Evolutionary conservation across 108 stramenopile species (phyloP), one percentile per base, ranked within the genome.

Genomic region (Nitzschia sp.): DNA sequence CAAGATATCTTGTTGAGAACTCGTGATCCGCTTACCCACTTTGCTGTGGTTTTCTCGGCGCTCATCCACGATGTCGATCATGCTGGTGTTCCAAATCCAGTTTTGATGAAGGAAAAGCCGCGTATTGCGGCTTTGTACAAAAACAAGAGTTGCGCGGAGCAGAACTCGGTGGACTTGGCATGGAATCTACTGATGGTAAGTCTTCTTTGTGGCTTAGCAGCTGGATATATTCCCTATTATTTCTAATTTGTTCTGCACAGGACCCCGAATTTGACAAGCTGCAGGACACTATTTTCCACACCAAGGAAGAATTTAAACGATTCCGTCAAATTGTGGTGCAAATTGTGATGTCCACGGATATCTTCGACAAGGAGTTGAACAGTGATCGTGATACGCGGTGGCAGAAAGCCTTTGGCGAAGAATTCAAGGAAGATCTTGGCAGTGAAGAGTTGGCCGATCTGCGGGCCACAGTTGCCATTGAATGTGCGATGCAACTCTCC

Each of bases 241-340:
- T 57, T 8, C 13, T 11, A 57, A 17, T 57, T 57, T 25, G 6
- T 30, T 57, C 28, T n/a, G 21, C 61, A 45, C 48, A 64, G 46
- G 63, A 64, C 23, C 46, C 46, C 29, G 46, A 64, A 5, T 75
- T 61, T 41, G 26, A 38, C 29, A 35, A 46, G 33, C 32, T 85
- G 32, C 66, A 76, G 46, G 72, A 62, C 1, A 75, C 76, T 0
- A 63, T 78, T 27, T 85, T 82, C 44, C 34, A 48, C 1, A 56
- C 31, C 6, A 31, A 38, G 27, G 75, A 66, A 35, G 84, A 85
- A 4, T 79, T 71, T 53, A 64, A 52, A 9, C 71, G 68, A 11
- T 85, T 85, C 53, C 66, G 84, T 29, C 76, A 82, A 30, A 38
- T 77, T 21, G 80, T 86, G 0, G 82, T 86, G 33, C 80, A 86